These are phyloP conservation scores for Pestalotiopsis sp. DNA, from an alignment of 2,329 filamentous ascomycete genomes.

Conservation along the genomic window DNA sequence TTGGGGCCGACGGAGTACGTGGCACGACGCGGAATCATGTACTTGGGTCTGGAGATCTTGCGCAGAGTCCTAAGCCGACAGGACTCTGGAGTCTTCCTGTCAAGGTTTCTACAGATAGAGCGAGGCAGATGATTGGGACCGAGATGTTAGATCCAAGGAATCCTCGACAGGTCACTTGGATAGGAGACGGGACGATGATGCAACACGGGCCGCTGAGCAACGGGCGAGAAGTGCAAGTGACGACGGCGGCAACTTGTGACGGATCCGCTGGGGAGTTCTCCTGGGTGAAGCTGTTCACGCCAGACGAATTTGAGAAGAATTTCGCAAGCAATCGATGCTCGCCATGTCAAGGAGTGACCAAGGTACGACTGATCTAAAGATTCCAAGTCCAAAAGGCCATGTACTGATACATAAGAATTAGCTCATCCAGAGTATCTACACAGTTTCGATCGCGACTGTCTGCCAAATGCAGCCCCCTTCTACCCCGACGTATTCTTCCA, in stretches of 20 bases:
- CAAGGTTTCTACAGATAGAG: conserved; percentile 27
- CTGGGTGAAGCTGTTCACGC: conserved; percentile 33
- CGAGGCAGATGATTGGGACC: conserved; percentile 28
- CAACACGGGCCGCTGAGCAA: conserved; percentile 26
- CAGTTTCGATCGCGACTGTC: conserved; percentile 31
- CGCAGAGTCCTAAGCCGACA: conserved; percentile 22
- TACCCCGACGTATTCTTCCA: conserved; percentile 23
- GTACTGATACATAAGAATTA: conserved; percentile 13
- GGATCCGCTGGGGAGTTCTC: conserved; percentile 17
- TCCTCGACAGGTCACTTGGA: conserved; percentile 28
- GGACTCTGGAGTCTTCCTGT: conserved; percentile 31
- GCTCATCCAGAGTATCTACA: conserved; percentile 34
- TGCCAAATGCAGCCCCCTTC: conserved; percentile 27
- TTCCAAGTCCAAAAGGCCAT: not conserved
- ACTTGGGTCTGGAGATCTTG: conserved; percentile 24
- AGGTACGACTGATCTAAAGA: conserved; percentile 23
- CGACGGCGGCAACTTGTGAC: conserved; percentile 20
- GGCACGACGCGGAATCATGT: conserved; percentile 28
- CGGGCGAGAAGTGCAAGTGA: conserved; percentile 31
- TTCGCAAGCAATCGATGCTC: conserved; percentile 24
- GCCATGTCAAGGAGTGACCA: conserved; percentile 30
- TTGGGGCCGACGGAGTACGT: conserved; percentile 30
- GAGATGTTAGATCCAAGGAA: conserved; percentile 26
- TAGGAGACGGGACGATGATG: conserved; percentile 30
- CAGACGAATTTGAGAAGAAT: conserved; percentile 32